These are phyloP conservation scores for Botrytis elliptica DNA, from an alignment of 2,329 filamentous ascomycete genomes.

Conservation along the genomic window DNA sequence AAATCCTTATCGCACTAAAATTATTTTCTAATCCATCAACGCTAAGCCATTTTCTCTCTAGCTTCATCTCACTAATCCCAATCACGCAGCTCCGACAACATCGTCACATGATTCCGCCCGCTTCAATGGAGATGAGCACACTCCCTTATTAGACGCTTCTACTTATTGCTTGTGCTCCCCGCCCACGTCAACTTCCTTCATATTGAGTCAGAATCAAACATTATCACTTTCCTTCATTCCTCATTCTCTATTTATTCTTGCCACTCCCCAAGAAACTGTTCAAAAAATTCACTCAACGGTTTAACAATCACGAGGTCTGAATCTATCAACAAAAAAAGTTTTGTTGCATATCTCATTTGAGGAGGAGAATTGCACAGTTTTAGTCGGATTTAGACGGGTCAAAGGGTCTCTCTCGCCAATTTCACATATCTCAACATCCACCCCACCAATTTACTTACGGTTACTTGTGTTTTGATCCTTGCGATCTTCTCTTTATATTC, in stretches of 20 bases:
- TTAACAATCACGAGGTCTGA: constrained; percentile 15
- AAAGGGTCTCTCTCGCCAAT: constrained; percentile 21
- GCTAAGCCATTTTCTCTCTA: background rate
- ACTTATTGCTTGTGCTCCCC: constrained; percentile 21
- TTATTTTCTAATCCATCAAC: constrained; percentile 21
- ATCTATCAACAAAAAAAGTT: constrained; percentile 21
- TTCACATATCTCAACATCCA: constrained; percentile 31
- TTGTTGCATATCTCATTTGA: constrained; percentile 24
- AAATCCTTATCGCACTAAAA: constrained; percentile 22
- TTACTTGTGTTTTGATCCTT: constrained; percentile 28
- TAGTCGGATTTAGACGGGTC: background rate
- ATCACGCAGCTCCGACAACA: constrained; percentile 6
- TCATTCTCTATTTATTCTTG: background rate
- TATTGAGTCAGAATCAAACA: background rate
- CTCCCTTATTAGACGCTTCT: constrained; percentile 13
- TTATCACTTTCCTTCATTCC: background rate
- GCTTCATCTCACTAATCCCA: background rate
- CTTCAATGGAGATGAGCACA: constrained; percentile 9
- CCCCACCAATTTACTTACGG: constrained; percentile 27
- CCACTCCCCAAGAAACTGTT: background rate
- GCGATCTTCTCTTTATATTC: background rate
- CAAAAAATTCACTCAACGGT: background rate
- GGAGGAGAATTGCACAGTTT: constrained; percentile 15
- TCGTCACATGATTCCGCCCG: constrained; percentile 13
- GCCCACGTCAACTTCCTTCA: constrained; percentile 13